Evolutionary conservation across 805 yeast genomes (phyloP), one percentile per base, ranked within the genome.

Genomic region (Saccharomycopsis olivae): DNA sequence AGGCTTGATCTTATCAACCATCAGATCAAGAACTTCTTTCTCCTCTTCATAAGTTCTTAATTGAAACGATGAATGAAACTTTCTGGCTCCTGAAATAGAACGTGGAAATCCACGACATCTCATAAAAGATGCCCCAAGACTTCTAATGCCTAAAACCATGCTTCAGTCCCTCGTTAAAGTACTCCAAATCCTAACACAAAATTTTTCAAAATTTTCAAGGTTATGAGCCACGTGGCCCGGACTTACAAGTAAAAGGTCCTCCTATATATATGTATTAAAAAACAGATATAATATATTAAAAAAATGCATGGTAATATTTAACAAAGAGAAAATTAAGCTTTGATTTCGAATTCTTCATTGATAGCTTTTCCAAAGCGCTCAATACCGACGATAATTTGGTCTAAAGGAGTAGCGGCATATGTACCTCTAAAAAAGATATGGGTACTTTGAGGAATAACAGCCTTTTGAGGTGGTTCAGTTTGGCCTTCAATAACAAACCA

Each of bases 351-450:
- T 58, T 77, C 87, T 36, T 64, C 62, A 47, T 64, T 63, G 36
- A 75, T 65, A 39, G 85, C 86, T 39, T 63, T 59, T 47, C 85
- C 84, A 48, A 81, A 75, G 59, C 79, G 75, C 55, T 73, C 71
- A 47, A 83, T 55, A 50, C 92, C 92, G 13, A 52, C 48, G 39
- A 56, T 70, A 49, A 83, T 66, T 46, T 69, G 60, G 41, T 78
- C 85, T 49, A 78, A 66, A 19, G 86, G 78, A 32, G 82, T 89
- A 38, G 94, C 92, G 39, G 92, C 94, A 50, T 80, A 83, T 23
- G 94, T 83, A 49, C 94, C 94, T 73, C 94, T 79, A 63, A 79
- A 83, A 65, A 82, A 82, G 48, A 81, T 59, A 39, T 70, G 66
- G 38, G 60, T 61, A 36, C 52, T 60, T 20, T 51, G 54, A 28